These are phyloP conservation scores for Yarrowia divulgata DNA, from an alignment of 805 yeast species.

Conservation along the genomic window DNA sequence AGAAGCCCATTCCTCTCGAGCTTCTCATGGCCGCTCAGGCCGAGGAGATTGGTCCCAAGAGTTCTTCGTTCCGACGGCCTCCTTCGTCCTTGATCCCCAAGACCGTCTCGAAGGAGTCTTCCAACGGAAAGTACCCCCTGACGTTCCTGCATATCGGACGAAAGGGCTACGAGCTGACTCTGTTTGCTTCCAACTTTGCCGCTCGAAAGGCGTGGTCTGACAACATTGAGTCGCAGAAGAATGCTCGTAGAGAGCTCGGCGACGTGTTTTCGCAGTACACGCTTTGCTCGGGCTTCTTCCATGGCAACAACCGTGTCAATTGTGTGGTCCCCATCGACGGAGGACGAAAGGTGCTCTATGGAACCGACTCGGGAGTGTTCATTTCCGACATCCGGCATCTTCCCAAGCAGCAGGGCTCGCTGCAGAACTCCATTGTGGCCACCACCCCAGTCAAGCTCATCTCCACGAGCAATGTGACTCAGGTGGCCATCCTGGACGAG, in stretches of 20 bases:
- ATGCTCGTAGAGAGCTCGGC: conserved; percentile 69
- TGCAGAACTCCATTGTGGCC: conserved; percentile 46
- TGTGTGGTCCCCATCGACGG: conserved; percentile 95
- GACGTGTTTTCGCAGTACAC: conserved; percentile 82
- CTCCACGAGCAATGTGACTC: conserved; percentile 78
- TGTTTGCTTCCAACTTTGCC: conserved; percentile 53
- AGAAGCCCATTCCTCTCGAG: conserved; percentile 58
- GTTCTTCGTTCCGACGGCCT: conserved; percentile 47
- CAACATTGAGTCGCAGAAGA: conserved; percentile 80
- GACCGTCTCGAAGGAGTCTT: conserved; percentile 39
- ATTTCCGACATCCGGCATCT: conserved; percentile 71
- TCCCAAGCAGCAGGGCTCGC: conserved; percentile 53
- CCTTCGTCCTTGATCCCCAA: conserved; percentile 44
- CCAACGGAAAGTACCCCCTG: conserved; percentile 53
- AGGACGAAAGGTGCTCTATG: conserved; percentile 86
- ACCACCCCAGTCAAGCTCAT: conserved; percentile 72
- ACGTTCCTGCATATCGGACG: conserved; percentile 60
- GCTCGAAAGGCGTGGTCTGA: conserved; percentile 83
- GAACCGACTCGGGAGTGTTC: conserved; percentile 91
- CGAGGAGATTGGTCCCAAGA: conserved; percentile 74
- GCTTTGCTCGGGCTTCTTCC: conserved; percentile 77
- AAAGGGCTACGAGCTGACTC: conserved; percentile 56
- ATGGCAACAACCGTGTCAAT: conserved; percentile 75
- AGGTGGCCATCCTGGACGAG: conserved; percentile 90
- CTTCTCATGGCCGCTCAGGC: conserved; percentile 60